Evolutionary conservation across 441 rosid species (phyloP), one percentile per base, ranked within the genome.

Genomic region (Populus hybrid): DNA sequence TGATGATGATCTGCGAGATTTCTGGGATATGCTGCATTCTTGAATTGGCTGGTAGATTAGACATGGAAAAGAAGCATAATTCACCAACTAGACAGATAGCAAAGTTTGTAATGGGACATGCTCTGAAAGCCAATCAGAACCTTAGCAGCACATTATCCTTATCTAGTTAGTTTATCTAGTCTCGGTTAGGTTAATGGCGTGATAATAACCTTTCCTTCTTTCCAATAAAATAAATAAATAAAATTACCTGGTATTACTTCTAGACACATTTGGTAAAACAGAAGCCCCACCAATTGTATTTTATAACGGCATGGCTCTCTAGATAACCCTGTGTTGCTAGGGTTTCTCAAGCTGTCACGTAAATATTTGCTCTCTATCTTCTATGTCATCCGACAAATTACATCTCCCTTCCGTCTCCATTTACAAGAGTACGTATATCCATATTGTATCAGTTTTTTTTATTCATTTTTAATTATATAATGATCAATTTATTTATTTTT

Each of bases 21-120:
- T 76, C 3, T 61, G 86, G 83, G 85, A 85, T 83, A 70, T 86
- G 88, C 71, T 79, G 35, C 10, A 42, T 70, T 65, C 64, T 21
- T 14, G 74, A 53, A 79, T 70, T 78, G 72, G 69, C 33, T 50
- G 28, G 53, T 31, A 38, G 79, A 77, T 45, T 20, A 29, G 73
- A 71, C 75, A 68, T 73, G 61, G 36, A 9, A 64, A 38, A 24
- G 56, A 4, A 67, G 61, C 23, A 14, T 35, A 28, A 20, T 69
- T 73, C 82, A 74, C 63, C 77, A 38, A 64, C 26, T 36, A 53
- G 53, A 72, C 40, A 45, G 68, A 21, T 1, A 6, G 38, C 59
- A 50, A 78, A 64, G 40, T 71, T 42, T 63, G 35, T 1, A n/a
- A 71, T 8, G 45, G 74, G 76, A 59, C 77, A 67, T 14, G 42